Evolutionary conservation across 106 monocot species (phyloP), one percentile per base, ranked within the genome.

Genomic region (Dendrobium huoshanense): DNA sequence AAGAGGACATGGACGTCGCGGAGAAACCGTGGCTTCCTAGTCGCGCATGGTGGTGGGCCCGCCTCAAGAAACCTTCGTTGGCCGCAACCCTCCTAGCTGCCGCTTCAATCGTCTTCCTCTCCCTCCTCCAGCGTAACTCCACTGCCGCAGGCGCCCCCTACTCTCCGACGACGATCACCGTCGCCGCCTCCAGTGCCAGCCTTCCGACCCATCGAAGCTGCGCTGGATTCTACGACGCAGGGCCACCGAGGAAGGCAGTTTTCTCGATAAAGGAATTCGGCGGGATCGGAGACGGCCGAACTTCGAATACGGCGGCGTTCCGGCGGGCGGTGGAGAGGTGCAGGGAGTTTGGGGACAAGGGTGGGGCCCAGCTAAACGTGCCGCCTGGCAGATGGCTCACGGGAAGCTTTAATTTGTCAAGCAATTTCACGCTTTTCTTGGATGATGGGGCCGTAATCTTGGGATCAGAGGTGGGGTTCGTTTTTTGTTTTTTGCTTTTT

Each of bases 381-480:
- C 97, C 92, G 19, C 41, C 41, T 27, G 97, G 92, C 42, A 72
- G 82, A 78, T 95, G 94, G 97, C 31, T 98, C 47, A 97, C 97
- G 13, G 97, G 97, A 1, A 97, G 94, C 79, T 97, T 97, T 64
- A 94, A 97, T 75, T 79, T 97, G 64, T 92, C 97, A 25, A 97
- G 97, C 73, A 87, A 89, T 58, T 94, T 97, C 84, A 97, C 94
- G 10, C 79, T 94, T 65, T 97, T 82, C 79, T 79, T 97, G 81
- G 92, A 97, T 11, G 85, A 94, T 54, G 91, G 97, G 37, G 89
- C 97, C 31, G 82, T 90, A 47, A 92, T 97, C 27, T 84, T 97
- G 79, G 94, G 92, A 40, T 97, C 94, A 33, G 89, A 94, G 92
- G 94, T 97, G 73, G 7, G 61, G 19, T 61, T 22, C 51, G 51